A percentile compares a stretch with the other conserved stretches of the same genome.
phyloP scores from a whole-genome alignment of 345 rosid species.

The Limnanthes douglasii region DNA sequence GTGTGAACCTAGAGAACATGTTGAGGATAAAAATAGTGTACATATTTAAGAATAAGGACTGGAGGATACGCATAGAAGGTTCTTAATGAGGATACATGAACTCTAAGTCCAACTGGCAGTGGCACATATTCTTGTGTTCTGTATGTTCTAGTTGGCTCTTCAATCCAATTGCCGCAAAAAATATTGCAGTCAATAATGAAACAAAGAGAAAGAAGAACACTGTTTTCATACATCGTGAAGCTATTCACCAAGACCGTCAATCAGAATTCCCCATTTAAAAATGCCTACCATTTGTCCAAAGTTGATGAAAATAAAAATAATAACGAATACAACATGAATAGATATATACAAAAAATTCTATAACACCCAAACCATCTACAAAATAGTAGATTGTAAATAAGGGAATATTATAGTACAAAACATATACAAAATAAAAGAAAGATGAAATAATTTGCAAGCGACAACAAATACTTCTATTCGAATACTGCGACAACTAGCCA shows the following conservation, averaged over 20 bases:
- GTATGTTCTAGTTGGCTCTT: constrained; percentile 75
- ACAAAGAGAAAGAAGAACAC: constrained; percentile 81
- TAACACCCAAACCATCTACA: too few relatives aligned
- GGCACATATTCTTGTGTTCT: constrained; percentile 45
- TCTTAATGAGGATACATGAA: constrained; percentile 68
- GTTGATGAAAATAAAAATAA: too few relatives aligned
- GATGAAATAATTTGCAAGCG: too few relatives aligned
- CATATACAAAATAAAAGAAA: too few relatives aligned
- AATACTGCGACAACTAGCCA: constrained; percentile 78
- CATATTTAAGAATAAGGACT: too few relatives aligned
- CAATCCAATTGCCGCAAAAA: constrained; percentile 98
- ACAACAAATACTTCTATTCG: background rate
- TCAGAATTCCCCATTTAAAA: constrained; percentile 86
- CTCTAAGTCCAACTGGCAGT: constrained; percentile 84
- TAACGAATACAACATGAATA: too few relatives aligned
- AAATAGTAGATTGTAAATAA: background rate
- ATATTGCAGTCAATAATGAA: constrained; percentile 82
- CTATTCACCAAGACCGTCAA: constrained; percentile 89
- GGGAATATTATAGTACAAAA: background rate
- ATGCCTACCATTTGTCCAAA: constrained; percentile 36
- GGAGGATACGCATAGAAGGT: too few relatives aligned
- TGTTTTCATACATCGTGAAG: constrained; percentile 93
- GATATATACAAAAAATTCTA: constrained; percentile 5
- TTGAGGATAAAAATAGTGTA: constrained; percentile 20
- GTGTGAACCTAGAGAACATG: constrained; percentile 39